A percentile compares a stretch with the other conserved stretches of the same genome.
These are phyloP conservation scores for Pythium rishiriense DNA, from an alignment of 352 stramenopile species.

Conservation along the genomic window DNA sequence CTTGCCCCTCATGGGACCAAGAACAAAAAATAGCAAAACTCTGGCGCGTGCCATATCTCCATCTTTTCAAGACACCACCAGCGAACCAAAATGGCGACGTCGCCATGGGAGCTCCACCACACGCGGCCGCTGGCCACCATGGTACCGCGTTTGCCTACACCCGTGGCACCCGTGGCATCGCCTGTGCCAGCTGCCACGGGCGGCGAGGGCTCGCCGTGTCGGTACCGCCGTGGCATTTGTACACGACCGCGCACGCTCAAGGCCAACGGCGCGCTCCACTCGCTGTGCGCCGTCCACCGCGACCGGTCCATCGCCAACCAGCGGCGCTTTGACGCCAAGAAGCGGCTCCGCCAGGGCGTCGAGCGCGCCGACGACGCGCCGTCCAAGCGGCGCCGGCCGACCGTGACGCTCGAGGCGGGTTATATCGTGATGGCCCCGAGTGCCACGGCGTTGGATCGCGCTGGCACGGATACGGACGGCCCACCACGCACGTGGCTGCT, in stretches of 20 bases:
- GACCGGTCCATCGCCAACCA: slow-evolving; percentile 23
- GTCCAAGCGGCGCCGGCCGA: too few species aligned
- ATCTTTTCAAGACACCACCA: neutral
- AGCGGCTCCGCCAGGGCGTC: too few species aligned
- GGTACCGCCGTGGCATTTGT: slow-evolving; percentile 17
- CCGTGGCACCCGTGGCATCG: neutral
- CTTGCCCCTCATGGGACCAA: too few species aligned
- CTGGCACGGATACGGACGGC: neutral
- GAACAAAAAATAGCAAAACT: neutral
- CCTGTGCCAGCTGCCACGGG: neutral
- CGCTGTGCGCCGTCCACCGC: slow-evolving; percentile 23
- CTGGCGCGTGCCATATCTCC: neutral
- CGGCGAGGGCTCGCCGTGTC: slow-evolving; percentile 1
- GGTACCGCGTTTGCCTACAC: neutral
- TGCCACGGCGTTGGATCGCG: too few species aligned
- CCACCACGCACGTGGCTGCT: slow-evolving; percentile 2
- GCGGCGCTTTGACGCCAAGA: slow-evolving; percentile 21
- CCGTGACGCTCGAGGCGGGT: too few species aligned
- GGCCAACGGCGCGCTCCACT: slow-evolving; percentile 21
- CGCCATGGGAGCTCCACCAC: slow-evolving; percentile 22
- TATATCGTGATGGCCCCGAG: too few species aligned
- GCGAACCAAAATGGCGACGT: slow-evolving; percentile 2
- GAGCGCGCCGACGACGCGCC: too few species aligned
- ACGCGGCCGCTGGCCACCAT: slow-evolving; percentile 13
- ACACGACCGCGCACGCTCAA: slow-evolving; percentile 11